These are phyloP conservation scores for Pseudogymnoascus verrucosus DNA, from an alignment of 2,329 filamentous ascomycete genomes.

Conservation along the genomic window DNA sequence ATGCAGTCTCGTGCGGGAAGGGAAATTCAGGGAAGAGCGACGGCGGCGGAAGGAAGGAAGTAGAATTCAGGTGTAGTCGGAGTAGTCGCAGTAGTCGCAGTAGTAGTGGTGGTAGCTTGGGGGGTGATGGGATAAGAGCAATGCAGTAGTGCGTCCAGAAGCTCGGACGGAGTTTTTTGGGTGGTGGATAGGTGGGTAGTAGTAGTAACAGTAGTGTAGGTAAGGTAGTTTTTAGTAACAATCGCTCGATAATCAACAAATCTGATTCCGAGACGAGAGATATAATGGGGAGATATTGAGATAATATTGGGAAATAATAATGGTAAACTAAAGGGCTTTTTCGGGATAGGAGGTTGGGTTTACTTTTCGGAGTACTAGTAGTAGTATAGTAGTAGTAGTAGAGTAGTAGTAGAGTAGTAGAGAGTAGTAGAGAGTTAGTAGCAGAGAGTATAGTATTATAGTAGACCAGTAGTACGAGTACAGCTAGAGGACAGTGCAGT, in stretches of 20 bases:
- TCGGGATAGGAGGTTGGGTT: not conserved
- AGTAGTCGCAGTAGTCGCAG: not conserved
- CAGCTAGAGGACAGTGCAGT: not conserved
- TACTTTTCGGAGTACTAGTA: not conserved
- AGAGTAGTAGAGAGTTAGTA: too few species aligned
- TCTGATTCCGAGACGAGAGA: not conserved
- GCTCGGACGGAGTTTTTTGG: conserved; percentile 3
- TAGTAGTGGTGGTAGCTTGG: not conserved
- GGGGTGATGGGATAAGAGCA: conserved; percentile 5
- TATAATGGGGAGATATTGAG: not conserved
- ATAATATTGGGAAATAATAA: not conserved
- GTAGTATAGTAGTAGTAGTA: too few species aligned
- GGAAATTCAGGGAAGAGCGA: conserved; percentile 4
- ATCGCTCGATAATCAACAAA: not conserved
- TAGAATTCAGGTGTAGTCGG: conserved; percentile 1
- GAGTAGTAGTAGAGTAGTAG: too few species aligned
- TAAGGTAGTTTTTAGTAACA: not conserved
- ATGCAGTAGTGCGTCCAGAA: conserved; percentile 2
- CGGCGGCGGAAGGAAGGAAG: not conserved
- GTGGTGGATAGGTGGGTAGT: not conserved
- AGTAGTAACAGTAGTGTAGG: not conserved
- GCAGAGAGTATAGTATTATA: not conserved
- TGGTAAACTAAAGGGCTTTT: not conserved
- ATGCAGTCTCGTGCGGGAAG: conserved; percentile 2
- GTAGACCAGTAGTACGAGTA: not conserved